A percentile compares a stretch with the other conserved stretches of the same genome.
These are phyloP conservation scores for Urostyla sp. DNA, from an alignment of 73 alveolate genomes.

Conservation along the genomic window DNA sequence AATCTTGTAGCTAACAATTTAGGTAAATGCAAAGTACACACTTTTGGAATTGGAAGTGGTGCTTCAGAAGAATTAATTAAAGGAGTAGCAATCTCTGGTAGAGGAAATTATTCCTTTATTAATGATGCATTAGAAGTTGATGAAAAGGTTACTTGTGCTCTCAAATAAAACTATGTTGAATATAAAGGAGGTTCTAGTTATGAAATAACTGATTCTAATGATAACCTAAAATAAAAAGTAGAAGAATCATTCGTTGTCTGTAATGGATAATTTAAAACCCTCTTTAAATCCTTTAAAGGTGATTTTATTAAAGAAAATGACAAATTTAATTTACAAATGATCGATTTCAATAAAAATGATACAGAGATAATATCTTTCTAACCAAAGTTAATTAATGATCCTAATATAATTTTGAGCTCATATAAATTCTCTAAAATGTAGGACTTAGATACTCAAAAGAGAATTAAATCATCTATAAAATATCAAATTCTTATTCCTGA, in stretches of 20 bases:
- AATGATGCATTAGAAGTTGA: slow-evolving; percentile 2
- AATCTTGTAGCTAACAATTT: slow-evolving; percentile 65
- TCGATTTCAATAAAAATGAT: not conserved
- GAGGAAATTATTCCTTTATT: slow-evolving; percentile 51
- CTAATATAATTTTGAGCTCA: not conserved
- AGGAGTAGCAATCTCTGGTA: slow-evolving; percentile 60
- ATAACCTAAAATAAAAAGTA: not conserved
- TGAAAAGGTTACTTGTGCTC: slow-evolving; percentile 32
- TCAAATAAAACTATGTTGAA: not conserved
- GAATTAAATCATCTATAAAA: not conserved
- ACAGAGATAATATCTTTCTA: not conserved
- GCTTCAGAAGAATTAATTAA: slow-evolving; percentile 53
- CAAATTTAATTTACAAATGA: too few species aligned
- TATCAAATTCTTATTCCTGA: not conserved
- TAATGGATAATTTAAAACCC: not conserved
- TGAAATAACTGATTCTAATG: not conserved
- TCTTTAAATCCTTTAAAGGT: too few species aligned
- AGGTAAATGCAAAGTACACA: slow-evolving; percentile 60
- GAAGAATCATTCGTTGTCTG: not conserved
- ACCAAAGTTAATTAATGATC: not conserved
- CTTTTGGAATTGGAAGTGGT: slow-evolving; percentile 75
- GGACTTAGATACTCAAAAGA: not conserved
- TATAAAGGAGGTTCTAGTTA: not conserved
- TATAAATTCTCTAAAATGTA: not conserved
- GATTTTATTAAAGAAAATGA: too few species aligned